phyloP scores from a whole-genome alignment of 1,284 basidiomycete species.

The Puccinia coronata region DNA sequence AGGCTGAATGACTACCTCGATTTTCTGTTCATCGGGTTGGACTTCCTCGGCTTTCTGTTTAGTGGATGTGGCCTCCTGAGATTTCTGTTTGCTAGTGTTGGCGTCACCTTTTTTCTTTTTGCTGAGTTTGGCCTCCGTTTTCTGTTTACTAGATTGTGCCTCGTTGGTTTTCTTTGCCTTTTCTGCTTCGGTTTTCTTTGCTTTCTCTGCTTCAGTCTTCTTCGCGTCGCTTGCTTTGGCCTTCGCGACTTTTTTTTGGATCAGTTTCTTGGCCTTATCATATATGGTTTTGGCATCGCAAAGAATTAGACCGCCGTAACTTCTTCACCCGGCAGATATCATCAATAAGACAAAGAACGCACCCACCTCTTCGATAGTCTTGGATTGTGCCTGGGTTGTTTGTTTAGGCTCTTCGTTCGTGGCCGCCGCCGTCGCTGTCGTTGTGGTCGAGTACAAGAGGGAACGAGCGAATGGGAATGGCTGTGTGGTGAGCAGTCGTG shows the following conservation, averaged over 20 bases:
- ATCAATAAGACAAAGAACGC: neutral
- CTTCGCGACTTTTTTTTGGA: neutral
- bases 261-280: too few relatives aligned
- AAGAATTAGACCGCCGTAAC: neutral
- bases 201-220: neutral
- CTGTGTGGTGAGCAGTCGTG: neutral
- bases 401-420: neutral
- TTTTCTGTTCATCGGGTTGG: neutral
- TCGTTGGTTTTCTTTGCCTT: neutral
- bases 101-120: neutral
- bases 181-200: neutral
- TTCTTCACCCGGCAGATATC: too few relatives aligned
- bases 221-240: neutral
- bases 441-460: neutral
- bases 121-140: neutral
- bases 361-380: neutral
- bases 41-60: neutral
- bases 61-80: neutral
- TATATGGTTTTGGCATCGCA: too few relatives aligned
- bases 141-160: neutral
- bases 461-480: neutral
- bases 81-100: neutral
- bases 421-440: neutral
- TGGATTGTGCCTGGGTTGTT: neutral
- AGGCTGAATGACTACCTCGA: neutral